Base-by-base conservation (phyloP, 352 stramenopile species). In the Thalassiosira sp. region DNA sequence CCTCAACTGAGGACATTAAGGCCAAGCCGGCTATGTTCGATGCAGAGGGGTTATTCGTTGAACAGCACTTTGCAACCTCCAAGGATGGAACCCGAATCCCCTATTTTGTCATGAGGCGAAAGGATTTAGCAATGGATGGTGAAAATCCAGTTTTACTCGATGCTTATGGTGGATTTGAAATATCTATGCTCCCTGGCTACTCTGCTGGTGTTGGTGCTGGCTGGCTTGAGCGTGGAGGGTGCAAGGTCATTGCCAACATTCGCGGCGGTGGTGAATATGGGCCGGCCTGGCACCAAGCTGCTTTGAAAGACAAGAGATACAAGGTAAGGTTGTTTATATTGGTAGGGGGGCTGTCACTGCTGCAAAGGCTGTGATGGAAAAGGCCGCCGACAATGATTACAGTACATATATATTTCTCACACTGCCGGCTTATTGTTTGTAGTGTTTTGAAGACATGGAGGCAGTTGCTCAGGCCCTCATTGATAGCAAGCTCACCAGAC, bases 91-190 rank as follows among this genome's bases (percentile, higher is more conserved):
- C 94, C 3, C 90, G 93, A 56, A 94, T 98, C 65, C 94, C 94
- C 0, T 97, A 97, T 89, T 97, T 97, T 79, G 80, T 97, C 11
- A 91, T 97, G 27, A 91, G 94, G 70, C 76, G 78, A 58, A 94
- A 94, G 82, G 81, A 84, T 46, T 37, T 88, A 2, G 78, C 72
- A 1, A 74, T 90, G 62, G 89, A 96, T 53, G 90, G 91, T 15
- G 46, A 89, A 13, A 84, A 91, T 48, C 94, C 94, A 3, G 91
- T 92, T 49, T 93, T 97, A 28, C 40, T 97, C 15, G 96, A 97
- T 77, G 94, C 91, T 22, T 98, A 98, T 64, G 94, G 94, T 3
- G 94, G 94, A 24, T 98, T 98, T 69, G 96, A 97, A 74, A 96
- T 97, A 64, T 94, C 89, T 25, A 81, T 98, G 15, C 92, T 87